Evolutionary conservation across 345 rosid species (phyloP).

Genomic region (Populus deltoides): DNA sequence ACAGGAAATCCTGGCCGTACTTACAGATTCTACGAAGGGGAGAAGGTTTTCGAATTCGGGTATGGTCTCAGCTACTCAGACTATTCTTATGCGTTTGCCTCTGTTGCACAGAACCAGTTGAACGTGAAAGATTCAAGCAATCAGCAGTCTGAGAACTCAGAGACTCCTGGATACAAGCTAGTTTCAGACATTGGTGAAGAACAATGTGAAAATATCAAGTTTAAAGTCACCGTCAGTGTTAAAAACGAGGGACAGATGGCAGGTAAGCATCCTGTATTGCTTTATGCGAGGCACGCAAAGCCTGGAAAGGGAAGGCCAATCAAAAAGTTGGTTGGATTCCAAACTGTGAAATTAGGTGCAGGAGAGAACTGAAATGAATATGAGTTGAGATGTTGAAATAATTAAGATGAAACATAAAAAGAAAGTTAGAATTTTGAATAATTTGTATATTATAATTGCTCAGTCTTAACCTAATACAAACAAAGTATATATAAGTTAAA

Average conservation of each 20-base stretch:
- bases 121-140: slow-evolving; percentile 28
- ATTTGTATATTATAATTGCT: too few species aligned
- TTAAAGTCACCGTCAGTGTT: slow-evolving; percentile 43
- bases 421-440: too few species aligned
- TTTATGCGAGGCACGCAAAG: slow-evolving; percentile 48
- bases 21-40: slow-evolving; percentile 69
- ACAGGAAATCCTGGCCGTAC: slow-evolving; percentile 86
- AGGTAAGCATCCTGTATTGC: slow-evolving; percentile 74
- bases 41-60: slow-evolving; percentile 62
- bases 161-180: slow-evolving; percentile 18
- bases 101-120: slow-evolving; percentile 25
- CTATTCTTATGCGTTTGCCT: slow-evolving; percentile 49
- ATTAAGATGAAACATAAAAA: too few species aligned
- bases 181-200: slow-evolving; percentile 51
- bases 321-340: slow-evolving; percentile 69
- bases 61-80: slow-evolving; percentile 75
- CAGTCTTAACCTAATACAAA: too few species aligned
- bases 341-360: slow-evolving; percentile 53
- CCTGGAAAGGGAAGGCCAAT: slow-evolving; percentile 50
- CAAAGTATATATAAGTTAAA: too few species aligned
- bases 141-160: slow-evolving; percentile 6
- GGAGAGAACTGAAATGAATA: slow-evolving; percentile 55
- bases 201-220: slow-evolving; percentile 43
- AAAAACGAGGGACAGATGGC: slow-evolving; percentile 56
- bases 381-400: too few species aligned